Conservation (phyloP, 2,329 filamentous ascomycete species). For the Curvularia verruculosa region DNA sequence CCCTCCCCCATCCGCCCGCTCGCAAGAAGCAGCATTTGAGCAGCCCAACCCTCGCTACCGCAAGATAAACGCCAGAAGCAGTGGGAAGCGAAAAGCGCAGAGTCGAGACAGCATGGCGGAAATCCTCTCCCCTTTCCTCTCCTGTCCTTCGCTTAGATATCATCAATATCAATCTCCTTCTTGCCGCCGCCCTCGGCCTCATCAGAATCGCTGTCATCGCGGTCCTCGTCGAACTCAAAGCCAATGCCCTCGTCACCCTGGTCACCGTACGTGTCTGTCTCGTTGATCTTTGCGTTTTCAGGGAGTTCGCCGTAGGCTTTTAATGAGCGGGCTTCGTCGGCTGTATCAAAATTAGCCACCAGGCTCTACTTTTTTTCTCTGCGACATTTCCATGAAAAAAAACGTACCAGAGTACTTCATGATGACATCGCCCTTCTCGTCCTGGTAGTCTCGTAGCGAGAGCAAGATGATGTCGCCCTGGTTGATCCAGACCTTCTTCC, state of each 20-base stretch:
- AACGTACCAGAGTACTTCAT: constrained; percentile 74
- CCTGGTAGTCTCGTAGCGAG: constrained; percentile 89
- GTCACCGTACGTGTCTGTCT: constrained; percentile 92
- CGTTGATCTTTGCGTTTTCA: constrained; percentile 99
- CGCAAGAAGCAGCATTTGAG: constrained; percentile 50
- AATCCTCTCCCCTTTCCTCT: constrained; percentile 5
- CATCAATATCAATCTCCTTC: constrained; percentile 92
- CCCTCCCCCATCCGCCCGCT: constrained; percentile 43
- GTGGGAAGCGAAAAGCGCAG: constrained; percentile 16
- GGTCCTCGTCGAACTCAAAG: constrained; percentile 98
- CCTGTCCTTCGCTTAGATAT: constrained; percentile 67
- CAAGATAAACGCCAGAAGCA: constrained; percentile 14
- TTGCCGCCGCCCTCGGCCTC: constrained; percentile 65
- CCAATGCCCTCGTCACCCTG: constrained; percentile 92
- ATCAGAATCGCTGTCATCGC: constrained; percentile 60
- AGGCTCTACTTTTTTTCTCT: constrained; percentile 52
- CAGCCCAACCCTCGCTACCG: constrained; percentile 32
- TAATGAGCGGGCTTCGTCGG: constrained; percentile 89
- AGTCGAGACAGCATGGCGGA: constrained; percentile 49
- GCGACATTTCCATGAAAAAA: too few species aligned
- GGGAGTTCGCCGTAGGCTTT: constrained; percentile 98
- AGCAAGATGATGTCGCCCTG: constrained; percentile 78
- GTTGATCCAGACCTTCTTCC: constrained; percentile 98
- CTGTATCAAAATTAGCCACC: constrained; percentile 77
- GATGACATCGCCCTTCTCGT: constrained; percentile 91